A percentile compares a stretch with the other conserved stretches of the same genome.
These are phyloP conservation scores for Achaetomiella virescens DNA, from an alignment of 495 filamentous ascomycete species.

Conservation along the genomic window DNA sequence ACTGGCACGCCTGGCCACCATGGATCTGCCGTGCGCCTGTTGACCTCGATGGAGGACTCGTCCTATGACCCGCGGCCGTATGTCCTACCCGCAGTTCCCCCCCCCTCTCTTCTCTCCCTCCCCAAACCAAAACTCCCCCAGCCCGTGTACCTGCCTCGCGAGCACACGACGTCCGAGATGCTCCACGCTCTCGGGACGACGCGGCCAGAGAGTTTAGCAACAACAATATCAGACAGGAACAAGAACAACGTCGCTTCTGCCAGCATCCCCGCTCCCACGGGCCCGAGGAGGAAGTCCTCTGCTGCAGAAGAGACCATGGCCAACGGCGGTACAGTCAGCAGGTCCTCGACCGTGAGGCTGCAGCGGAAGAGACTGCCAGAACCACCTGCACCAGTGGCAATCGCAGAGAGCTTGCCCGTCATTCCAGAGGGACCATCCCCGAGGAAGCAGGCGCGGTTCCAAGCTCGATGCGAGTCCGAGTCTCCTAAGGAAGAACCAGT, in stretches of 20 bases:
- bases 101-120: constrained; percentile 23
- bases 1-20: constrained; percentile 26
- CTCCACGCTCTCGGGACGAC: background rate
- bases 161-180: constrained; percentile 9
- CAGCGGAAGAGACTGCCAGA: constrained; percentile 32
- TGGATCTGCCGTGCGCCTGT: constrained; percentile 41
- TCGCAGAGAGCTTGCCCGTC: constrained; percentile 27
- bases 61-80: constrained; percentile 33
- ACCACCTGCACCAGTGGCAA: background rate
- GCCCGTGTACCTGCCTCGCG: background rate
- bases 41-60: constrained; percentile 50
- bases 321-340: constrained; percentile 9
- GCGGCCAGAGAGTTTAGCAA: background rate
- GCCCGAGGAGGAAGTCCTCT: constrained; percentile 8
- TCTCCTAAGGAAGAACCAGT: background rate
- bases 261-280: constrained; percentile 1
- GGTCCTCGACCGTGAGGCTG: constrained; percentile 37
- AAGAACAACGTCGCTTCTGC: background rate
- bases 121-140: constrained; percentile 19
- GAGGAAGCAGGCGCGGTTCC: constrained; percentile 30
- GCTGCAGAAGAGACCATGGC: background rate
- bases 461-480: constrained; percentile 21
- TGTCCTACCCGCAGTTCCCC: constrained; percentile 31
- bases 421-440: constrained; percentile 43
- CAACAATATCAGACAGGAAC: background rate